A percentile compares a stretch with the other conserved stretches of the same genome.
Conservation (phyloP, 306 rosid genomes). For the Fragaria iinumae region DNA sequence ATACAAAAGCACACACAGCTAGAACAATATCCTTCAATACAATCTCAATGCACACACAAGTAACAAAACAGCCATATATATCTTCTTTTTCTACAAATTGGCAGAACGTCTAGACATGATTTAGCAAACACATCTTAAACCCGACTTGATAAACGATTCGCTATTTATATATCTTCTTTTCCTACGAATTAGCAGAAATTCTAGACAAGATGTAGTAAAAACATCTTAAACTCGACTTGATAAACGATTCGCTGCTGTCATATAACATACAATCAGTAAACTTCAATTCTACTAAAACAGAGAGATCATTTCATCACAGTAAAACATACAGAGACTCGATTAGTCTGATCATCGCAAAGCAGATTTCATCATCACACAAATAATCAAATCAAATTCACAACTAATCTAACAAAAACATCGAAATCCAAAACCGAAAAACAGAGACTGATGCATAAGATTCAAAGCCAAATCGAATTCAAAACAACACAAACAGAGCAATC, state of each 20-base stretch:
- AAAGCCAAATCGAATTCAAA: background rate
- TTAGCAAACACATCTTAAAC: background rate
- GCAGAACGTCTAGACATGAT: background rate
- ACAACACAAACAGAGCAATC: background rate
- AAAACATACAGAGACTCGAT: background rate
- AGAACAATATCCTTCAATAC: background rate
- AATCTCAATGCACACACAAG: background rate
- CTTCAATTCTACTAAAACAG: background rate
- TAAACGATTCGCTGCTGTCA: background rate
- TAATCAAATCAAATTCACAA: background rate
- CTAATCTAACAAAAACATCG: background rate
- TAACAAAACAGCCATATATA: too few species aligned
- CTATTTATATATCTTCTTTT: too few species aligned
- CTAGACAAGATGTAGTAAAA: background rate
- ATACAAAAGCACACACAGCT: background rate
- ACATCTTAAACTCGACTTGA: background rate
- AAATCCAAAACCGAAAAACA: background rate
- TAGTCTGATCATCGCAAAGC: background rate
- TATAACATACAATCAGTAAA: background rate
- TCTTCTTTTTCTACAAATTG: background rate
- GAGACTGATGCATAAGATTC: background rate
- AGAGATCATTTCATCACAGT: background rate
- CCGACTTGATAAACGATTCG: background rate
- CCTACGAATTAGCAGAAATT: background rate
- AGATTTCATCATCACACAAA: background rate